phyloP scores from a whole-genome alignment of 2,329 filamentous ascomycete genomes.

The Apiospora kogelbergensis region DNA sequence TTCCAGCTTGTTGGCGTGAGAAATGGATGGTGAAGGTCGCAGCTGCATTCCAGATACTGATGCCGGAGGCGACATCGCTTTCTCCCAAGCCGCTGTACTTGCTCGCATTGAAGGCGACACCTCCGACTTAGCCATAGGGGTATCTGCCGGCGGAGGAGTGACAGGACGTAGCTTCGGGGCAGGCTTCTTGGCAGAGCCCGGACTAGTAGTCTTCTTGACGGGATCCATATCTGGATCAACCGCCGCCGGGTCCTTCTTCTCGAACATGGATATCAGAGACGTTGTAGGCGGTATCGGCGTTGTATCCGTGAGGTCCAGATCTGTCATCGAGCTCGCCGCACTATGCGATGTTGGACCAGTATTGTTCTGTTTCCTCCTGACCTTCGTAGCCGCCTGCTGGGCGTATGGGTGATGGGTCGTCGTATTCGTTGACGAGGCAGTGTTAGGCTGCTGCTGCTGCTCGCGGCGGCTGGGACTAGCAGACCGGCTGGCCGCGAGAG shows the following conservation, averaged over 20 bases:
- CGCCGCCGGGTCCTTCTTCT: constrained; percentile 43
- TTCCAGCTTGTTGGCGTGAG: background rate
- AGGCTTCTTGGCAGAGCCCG: constrained; percentile 26
- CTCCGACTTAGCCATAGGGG: constrained; percentile 24
- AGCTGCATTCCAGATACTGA: background rate
- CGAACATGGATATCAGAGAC: constrained; percentile 68
- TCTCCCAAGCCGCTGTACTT: constrained; percentile 21
- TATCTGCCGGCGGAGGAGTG: constrained; percentile 32
- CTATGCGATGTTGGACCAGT: constrained; percentile 25
- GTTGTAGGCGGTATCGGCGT: constrained; percentile 61
- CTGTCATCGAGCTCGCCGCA: constrained; percentile 28
- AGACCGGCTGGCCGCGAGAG: constrained; percentile 61
- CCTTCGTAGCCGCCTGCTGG: constrained; percentile 20
- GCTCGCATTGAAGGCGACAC: constrained; percentile 24
- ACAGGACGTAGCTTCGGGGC: constrained; percentile 26
- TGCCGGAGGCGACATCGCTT: constrained; percentile 18
- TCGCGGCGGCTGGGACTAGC: constrained; percentile 50
- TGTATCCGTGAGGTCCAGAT: constrained; percentile 47
- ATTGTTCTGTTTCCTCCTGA: constrained; percentile 27
- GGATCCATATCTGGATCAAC: constrained; percentile 20
- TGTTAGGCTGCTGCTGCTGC: constrained; percentile 11
- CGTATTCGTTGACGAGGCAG: background rate
- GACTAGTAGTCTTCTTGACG: constrained; percentile 23
- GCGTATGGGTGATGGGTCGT: constrained; percentile 18
- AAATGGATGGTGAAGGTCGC: constrained; percentile 8